Evolutionary conservation across 495 filamentous ascomycete species (phyloP), one percentile per base, ranked within the genome.

Genomic region (Xylaria sp.): DNA sequence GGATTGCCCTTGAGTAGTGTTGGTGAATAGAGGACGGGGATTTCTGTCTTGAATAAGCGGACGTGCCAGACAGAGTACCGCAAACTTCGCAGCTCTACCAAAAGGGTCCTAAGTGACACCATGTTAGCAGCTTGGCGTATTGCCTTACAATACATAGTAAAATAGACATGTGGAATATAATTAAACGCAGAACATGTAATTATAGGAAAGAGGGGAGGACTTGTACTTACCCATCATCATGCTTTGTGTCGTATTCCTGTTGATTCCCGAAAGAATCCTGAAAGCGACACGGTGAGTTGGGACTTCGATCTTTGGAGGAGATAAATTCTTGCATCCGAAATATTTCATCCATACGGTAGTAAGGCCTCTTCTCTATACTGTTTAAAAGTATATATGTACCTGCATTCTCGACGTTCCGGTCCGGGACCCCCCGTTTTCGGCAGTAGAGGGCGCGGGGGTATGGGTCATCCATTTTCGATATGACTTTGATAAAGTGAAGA

Each of bases 1-100:
- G 26, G 53, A 35, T 58, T 35, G 53, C 53, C 48, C 9, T 14
- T 52, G 21, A 52, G 7, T 17, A 31, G 12, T 8, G 24, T 26
- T 55, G 26, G 52, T 7, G 52, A 55, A 15, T 55, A 55, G 52
- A 31, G 52, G n/a, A n/a, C n/a, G n/a, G n/a, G n/a, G n/a, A n/a
- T n/a, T n/a, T n/a, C n/a, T n/a, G n/a, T n/a, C n/a, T n/a, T n/a
- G n/a, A n/a, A n/a, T n/a, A n/a, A n/a, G n/a, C 24, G 31, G 15
- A 35, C 14, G 29, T 35, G 17, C 6, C n/a, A 0, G 29, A 58
- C 35, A 9, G 14, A 17, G 53, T 58, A 35, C 8, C 35, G 53
- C 31, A 58, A 5, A n/a, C 53, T 58, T 31, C 53, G 53, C n/a
- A 58, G 53, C n/a, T 58, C 53, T 17, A 58, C 53, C 4, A 58